These are phyloP conservation scores for Tetrahymena elliotti DNA, from an alignment of 73 alveolate genomes.

Conservation along the genomic window DNA sequence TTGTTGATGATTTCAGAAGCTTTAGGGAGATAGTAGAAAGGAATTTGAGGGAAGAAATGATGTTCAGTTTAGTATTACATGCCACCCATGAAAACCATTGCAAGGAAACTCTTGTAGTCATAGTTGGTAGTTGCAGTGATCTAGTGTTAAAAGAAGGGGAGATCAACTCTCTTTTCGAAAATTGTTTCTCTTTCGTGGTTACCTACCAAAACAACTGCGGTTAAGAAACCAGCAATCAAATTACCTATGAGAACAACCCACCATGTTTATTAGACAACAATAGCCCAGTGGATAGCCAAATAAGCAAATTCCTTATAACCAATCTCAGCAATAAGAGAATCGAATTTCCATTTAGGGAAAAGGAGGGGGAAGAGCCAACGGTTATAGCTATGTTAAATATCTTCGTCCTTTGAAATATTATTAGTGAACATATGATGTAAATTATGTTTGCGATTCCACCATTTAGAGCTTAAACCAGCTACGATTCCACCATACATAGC, in stretches of 20 bases:
- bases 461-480: constrained; percentile 28
- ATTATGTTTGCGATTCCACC: constrained; percentile 43
- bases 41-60: constrained; percentile 39
- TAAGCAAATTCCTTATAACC: neutral
- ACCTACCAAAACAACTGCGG: constrained; percentile 27
- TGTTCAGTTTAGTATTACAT: constrained; percentile 42
- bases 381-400: constrained; percentile 17
- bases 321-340: constrained; percentile 10
- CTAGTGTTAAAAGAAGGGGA: constrained; percentile 33
- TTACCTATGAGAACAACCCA: constrained; percentile 17
- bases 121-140: constrained; percentile 28
- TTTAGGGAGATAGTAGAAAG: constrained; percentile 26
- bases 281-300: constrained; percentile 6
- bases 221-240: constrained; percentile 35
- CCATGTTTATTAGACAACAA: constrained; percentile 5
- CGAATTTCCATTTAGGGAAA: constrained; percentile 27
- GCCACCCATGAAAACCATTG: constrained; percentile 43
- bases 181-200: constrained; percentile 41
- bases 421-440: constrained; percentile 36
- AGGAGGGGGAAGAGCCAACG: constrained; percentile 22
- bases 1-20: constrained; percentile 29
- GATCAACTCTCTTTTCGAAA: constrained; percentile 20
- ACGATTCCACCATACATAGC: constrained; percentile 15
- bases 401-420: constrained; percentile 38
- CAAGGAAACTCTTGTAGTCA: constrained; percentile 22